Evolutionary conservation across 2,329 filamentous ascomycete species (phyloP).

Genomic region (Colletotrichum karsti): DNA sequence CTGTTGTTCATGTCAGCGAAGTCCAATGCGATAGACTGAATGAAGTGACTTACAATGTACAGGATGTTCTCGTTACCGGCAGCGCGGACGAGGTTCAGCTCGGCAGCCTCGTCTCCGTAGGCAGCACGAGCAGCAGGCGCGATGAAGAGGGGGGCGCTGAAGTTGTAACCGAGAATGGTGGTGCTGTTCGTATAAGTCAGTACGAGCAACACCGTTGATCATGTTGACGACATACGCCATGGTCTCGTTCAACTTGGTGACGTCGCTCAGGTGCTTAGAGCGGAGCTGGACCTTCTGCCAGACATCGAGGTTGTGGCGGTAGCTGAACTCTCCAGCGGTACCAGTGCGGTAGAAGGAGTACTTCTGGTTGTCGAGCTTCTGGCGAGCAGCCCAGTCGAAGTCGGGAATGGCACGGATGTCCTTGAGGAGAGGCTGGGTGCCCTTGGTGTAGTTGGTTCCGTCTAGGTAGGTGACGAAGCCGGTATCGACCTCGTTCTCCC

Average conservation of each 20-base stretch:
- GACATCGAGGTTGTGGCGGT: constrained; percentile 60
- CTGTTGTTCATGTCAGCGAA: constrained; percentile 11
- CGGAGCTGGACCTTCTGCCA: constrained; percentile 54
- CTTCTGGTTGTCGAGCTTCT: constrained; percentile 47
- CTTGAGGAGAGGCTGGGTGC: constrained; percentile 46
- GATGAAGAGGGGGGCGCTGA: constrained; percentile 59
- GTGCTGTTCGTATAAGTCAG: constrained; percentile 35
- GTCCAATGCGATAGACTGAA: too few relatives aligned
- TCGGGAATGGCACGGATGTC: constrained; percentile 55
- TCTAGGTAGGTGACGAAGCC: constrained; percentile 39
- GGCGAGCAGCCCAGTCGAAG: constrained; percentile 58
- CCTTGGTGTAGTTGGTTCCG: constrained; percentile 40
- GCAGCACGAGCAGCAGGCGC: constrained; percentile 53
- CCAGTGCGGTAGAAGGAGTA: constrained; percentile 60
- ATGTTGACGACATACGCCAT: constrained; percentile 33
- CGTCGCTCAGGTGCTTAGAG: constrained; percentile 49
- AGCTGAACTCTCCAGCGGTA: constrained; percentile 57
- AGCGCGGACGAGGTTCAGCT: constrained; percentile 56
- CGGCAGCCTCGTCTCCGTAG: constrained; percentile 51
- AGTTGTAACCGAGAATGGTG: constrained; percentile 55
- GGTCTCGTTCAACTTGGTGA: constrained; percentile 44
- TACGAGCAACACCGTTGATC: background rate
- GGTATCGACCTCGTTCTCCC: constrained; percentile 45
- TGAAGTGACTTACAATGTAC: constrained; percentile 50
- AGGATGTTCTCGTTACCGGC: constrained; percentile 54